Percentiles rank a stretch among this genome's conserved stretches.
phyloP scores from a whole-genome alignment of 140 eudicot species.

The Senecio squalidus region DNA sequence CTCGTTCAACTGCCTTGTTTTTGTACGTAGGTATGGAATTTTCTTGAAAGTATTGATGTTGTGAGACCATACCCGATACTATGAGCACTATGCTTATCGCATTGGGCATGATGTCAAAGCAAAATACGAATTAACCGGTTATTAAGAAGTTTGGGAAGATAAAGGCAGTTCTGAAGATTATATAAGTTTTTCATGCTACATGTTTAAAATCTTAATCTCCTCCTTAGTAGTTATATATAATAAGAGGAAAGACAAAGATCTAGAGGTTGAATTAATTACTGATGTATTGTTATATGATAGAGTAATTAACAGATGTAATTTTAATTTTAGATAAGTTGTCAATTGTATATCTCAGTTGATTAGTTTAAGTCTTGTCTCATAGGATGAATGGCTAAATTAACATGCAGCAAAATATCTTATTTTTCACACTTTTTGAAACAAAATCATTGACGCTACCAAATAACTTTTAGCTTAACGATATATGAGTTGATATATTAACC shows the following conservation, averaged over 20 bases:
- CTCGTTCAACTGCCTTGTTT: conserved; percentile 12
- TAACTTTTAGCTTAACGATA: no score
- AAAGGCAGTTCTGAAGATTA: conserved; percentile 1
- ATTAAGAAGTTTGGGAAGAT: conserved; percentile 6
- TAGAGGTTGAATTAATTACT: neutral
- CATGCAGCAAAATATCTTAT: no score
- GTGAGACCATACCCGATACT: conserved; percentile 23
- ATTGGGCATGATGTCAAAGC: conserved; percentile 19
- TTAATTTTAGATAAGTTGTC: conserved; percentile 9
- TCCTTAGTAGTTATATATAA: no score
- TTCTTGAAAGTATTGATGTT: conserved; percentile 11
- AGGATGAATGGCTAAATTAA: no score
- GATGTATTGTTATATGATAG: neutral
- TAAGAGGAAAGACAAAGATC: no score
- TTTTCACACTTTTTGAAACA: no score
- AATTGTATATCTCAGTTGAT: conserved; percentile 21
- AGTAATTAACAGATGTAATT: conserved; percentile 15
- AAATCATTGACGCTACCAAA: no score
- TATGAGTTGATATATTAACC: no score
- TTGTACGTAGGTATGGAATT: neutral
- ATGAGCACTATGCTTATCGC: neutral
- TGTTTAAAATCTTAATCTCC: no score
- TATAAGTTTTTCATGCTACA: neutral
- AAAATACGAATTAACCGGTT: neutral
- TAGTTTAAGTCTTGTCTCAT: neutral